Base-by-base conservation (phyloP, 352 stramenopile genomes). In the Halophytophthora batemanensis region DNA sequence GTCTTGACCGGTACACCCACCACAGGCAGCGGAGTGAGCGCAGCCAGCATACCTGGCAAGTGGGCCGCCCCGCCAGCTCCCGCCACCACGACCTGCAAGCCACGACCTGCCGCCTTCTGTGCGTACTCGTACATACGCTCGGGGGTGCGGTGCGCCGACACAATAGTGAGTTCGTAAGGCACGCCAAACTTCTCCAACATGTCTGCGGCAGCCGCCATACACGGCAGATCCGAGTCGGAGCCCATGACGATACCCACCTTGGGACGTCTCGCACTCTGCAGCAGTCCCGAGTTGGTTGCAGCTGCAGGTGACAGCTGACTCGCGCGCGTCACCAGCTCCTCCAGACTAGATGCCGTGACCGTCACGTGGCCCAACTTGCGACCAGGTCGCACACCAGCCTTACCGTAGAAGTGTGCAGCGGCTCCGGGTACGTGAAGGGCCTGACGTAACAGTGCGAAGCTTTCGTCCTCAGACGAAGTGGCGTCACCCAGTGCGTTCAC, bases 321-420 rank as follows among this genome's bases (percentile, higher is more conserved):
- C 49, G 57, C 96, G 35, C 66, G 93, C 62, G 68, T 66, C 43
- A 34, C 59, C 8, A 98, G 66, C 53, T 98, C 82, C 38, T 68
- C 68, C 11, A 97, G 53, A 29, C 74, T 93, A 51, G 86, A 57
- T 1, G 89, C 96, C 37, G 90, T 96, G 49, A 99, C 77, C 8
- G 97, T 99, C 35, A 98, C 91, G 69, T 99, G 97, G 34, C 90
- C 97, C 59, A 99, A 95, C 77, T 99, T 99, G 38, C 97, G 80
- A 45, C 96, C 96, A 10, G 85, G 71, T 42, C 93, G 86, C 19
- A 88, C 89, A 5, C 60, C 79, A 8, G 51, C 51, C 64, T 99
- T 99, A 51, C 96, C 95, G 75, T 99, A 99, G 85, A 93, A 98
- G 71, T 99, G 96, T 12, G 98, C 81, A 6, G 84, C 86, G 25